phyloP scores from a whole-genome alignment of 2,329 filamentous ascomycete species.

The Xylariaceae sp. region DNA sequence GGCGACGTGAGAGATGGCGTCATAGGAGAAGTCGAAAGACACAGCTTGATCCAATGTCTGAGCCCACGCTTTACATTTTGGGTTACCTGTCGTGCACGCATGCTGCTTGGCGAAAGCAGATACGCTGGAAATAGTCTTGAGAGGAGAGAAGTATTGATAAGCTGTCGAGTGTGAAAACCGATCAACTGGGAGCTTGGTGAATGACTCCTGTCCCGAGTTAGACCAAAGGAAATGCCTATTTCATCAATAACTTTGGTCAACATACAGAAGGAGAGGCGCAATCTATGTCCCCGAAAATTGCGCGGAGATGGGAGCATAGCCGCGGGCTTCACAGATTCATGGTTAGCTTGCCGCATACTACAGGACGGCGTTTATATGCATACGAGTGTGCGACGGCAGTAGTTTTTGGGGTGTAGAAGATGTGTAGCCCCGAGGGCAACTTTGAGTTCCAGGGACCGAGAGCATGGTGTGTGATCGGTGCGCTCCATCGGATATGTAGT shows the following conservation, averaged over 20 bases:
- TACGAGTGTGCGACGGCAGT: slow-evolving; percentile 26
- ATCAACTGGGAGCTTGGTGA: slow-evolving; percentile 54
- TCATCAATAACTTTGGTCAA: background rate
- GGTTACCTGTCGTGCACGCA: slow-evolving; percentile 35
- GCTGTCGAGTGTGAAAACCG: slow-evolving; percentile 62
- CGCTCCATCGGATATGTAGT: slow-evolving; percentile 78
- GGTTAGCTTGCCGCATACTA: background rate
- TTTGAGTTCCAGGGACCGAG: slow-evolving; percentile 72
- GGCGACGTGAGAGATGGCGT: slow-evolving; percentile 62
- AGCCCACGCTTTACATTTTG: slow-evolving; percentile 25
- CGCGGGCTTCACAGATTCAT: slow-evolving; percentile 21
- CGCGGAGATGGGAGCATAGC: slow-evolving; percentile 32
- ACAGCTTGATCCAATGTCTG: slow-evolving; percentile 40
- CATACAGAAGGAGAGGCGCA: slow-evolving; percentile 35
- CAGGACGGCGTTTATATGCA: background rate
- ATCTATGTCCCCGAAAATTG: slow-evolving; percentile 33
- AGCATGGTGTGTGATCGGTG: slow-evolving; percentile 53
- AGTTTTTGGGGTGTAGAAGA: slow-evolving; percentile 65
- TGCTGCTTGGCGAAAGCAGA: slow-evolving; percentile 45
- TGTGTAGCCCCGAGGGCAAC: slow-evolving; percentile 76
- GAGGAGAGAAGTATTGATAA: slow-evolving; percentile 67
- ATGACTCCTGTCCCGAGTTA: slow-evolving; percentile 56
- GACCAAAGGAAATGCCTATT: slow-evolving; percentile 46
- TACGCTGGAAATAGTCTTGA: slow-evolving; percentile 57
- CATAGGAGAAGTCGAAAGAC: slow-evolving; percentile 69